Base-by-base conservation (phyloP, 2,329 filamentous ascomycete species). In the Calycina marina region DNA sequence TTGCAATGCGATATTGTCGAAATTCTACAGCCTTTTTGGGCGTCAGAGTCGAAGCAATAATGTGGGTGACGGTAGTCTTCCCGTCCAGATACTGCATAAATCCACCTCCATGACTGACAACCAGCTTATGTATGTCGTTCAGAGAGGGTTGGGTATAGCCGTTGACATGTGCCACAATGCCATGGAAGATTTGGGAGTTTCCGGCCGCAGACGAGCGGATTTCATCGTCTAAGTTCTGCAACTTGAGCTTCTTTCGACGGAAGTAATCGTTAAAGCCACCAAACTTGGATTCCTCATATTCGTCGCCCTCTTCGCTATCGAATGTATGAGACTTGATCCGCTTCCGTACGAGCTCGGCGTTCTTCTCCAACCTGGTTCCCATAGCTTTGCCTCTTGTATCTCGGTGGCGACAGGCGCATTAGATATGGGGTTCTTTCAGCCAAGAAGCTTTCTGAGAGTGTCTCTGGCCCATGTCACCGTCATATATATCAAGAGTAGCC, bases 111-210 rank as follows among this genome's bases (percentile, higher is more conserved):
- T 96, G 76, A 45, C 79, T 72, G 12, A 98, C 88, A 35, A 98
- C 78, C 38, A 93, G 67, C 32, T 65, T 74, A 58, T 93, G 88
- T 12, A 98, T 69, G 63, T 93, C 73, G 45, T 85, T 86, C 32
- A 94, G 62, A 1, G 86, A 84, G 1, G 90, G 90, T 47, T 96
- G 88, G 0, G 90, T 98, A 52, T 96, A 98, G 30, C 90, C 90
- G 46, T 86, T 93, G 14, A 98, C 79, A 56, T 94, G 83, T 6
- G 78, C 84, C 9, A 93, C 85, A 6, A 96, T 68, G 1, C 84
- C 85, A 44, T 78, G 83, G 63, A 98, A 98, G 32, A 98, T 84
- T 40, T 72, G 73, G 6, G 85, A 83, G 41, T 80, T 83, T 43
- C 77, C 74, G 0, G 61, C 56, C 1, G 75, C 70, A 4, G 71